Evolutionary conservation across 2,329 filamentous ascomycete species (phyloP).

Genomic region (Claviceps digitariae): DNA sequence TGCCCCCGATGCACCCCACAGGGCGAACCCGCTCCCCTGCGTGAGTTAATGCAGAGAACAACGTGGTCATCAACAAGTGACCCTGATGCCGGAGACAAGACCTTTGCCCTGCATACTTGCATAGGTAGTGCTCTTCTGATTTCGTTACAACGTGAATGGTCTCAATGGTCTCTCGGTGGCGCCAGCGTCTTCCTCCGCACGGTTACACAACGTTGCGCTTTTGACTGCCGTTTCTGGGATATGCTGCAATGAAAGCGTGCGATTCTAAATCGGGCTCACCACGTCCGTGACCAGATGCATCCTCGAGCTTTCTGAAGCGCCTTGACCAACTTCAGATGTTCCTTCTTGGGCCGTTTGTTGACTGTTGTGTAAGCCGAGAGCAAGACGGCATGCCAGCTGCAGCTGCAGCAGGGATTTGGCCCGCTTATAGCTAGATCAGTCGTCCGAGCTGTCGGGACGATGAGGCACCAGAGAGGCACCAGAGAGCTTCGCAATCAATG

Average conservation of each 20-base stretch:
- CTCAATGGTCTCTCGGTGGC: background rate
- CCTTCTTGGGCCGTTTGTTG: background rate
- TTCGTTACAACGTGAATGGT: background rate
- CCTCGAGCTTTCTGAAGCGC: background rate
- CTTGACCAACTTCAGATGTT: background rate
- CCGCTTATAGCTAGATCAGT: conserved; percentile 4
- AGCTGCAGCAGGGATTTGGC: conserved; percentile 4
- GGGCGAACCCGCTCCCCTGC: background rate
- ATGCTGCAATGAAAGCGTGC: background rate
- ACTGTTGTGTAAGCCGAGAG: background rate
- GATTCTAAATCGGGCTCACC: background rate
- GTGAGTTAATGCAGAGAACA: background rate
- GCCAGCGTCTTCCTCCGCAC: background rate
- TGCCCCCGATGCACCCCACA: background rate
- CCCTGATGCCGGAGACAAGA: background rate
- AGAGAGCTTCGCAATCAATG: background rate
- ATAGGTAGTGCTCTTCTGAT: background rate
- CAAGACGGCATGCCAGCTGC: background rate
- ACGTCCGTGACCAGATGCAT: background rate
- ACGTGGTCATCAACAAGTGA: background rate
- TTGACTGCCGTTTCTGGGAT: background rate
- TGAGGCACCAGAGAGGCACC: background rate
- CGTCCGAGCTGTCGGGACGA: conserved; percentile 6
- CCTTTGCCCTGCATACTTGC: background rate
- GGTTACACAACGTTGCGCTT: background rate